phyloP scores from a whole-genome alignment of 306 rosid species.

The Citrullus colocynthis region DNA sequence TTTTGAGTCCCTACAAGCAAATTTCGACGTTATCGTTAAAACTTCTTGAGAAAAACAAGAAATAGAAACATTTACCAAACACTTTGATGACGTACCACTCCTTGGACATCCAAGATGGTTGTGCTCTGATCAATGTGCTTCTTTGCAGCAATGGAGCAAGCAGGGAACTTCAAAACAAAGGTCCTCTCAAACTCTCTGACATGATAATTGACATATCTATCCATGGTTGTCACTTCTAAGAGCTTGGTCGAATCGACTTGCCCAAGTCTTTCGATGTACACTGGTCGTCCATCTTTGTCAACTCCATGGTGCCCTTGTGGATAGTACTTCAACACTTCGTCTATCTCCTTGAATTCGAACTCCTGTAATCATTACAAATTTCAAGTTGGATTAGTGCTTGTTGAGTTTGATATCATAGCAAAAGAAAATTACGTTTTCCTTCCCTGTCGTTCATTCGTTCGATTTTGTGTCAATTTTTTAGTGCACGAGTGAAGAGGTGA shows the following conservation, averaged over 20 bases:
- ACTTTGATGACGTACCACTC: conserved; percentile 41
- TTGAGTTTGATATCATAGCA: no score
- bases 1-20: conserved; percentile 52
- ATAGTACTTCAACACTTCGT: conserved; percentile 75
- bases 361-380: conserved; percentile 27
- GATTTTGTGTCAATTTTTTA: no score
- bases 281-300: conserved; percentile 80
- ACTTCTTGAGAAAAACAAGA: background rate
- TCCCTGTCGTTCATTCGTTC: no score
- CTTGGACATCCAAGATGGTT: conserved; percentile 90
- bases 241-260: conserved; percentile 70
- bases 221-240: conserved; percentile 82
- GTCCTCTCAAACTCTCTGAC: conserved; percentile 86
- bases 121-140: conserved; percentile 92
- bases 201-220: conserved; percentile 72
- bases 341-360: conserved; percentile 67
- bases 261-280: conserved; percentile 85
- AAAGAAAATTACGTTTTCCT: no score
- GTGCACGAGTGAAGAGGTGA: no score
- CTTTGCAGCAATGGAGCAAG: conserved; percentile 81
- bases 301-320: conserved; percentile 96
- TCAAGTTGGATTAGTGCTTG: no score
- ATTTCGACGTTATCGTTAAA: background rate
- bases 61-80: background rate
- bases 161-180: conserved; percentile 56